These are phyloP conservation scores for Halophytophthora batemanensis DNA, from an alignment of 352 stramenopile genomes.

Conservation along the genomic window DNA sequence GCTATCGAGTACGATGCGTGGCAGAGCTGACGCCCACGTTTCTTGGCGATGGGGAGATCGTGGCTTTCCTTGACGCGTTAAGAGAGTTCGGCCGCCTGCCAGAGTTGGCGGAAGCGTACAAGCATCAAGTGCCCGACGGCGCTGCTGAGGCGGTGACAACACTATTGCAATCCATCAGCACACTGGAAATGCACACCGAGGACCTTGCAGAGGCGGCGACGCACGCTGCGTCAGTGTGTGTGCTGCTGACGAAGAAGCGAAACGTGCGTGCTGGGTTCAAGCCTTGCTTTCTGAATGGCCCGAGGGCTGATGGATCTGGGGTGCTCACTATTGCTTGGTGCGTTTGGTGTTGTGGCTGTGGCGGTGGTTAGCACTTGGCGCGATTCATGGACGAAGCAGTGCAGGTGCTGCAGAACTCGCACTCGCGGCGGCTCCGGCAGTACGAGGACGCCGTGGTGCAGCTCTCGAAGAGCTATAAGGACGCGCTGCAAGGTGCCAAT, in stretches of 20 bases:
- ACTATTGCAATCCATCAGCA: neutral
- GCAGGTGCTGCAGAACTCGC: slow-evolving; percentile 36
- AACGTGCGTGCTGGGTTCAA: slow-evolving; percentile 5
- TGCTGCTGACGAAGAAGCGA: slow-evolving; percentile 19
- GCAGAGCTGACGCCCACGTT: slow-evolving; percentile 19
- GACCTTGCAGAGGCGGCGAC: slow-evolving; percentile 3
- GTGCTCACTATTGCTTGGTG: no score
- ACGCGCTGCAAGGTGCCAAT: slow-evolving; percentile 25
- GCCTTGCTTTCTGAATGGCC: neutral
- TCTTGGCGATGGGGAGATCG: slow-evolving; percentile 12
- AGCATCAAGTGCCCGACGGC: slow-evolving; percentile 2
- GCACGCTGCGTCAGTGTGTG: slow-evolving; percentile 2
- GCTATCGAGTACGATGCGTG: slow-evolving; percentile 7
- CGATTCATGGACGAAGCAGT: slow-evolving; percentile 35
- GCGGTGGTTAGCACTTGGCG: slow-evolving; percentile 9
- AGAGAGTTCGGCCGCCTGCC: slow-evolving; percentile 5
- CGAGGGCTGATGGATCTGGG: neutral
- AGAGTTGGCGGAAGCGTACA: neutral
- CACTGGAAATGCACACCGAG: slow-evolving; percentile 1
- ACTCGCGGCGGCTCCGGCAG: slow-evolving; percentile 25
- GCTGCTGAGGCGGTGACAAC: neutral
- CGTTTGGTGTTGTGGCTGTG: neutral
- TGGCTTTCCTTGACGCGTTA: slow-evolving; percentile 9
- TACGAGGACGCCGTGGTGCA: slow-evolving; percentile 29
- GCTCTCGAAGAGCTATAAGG: slow-evolving; percentile 28